Percentiles rank a stretch among this genome's conserved stretches.
phyloP scores from a whole-genome alignment of 768 basidiomycete species.

The Mycena albidolilacea region DNA sequence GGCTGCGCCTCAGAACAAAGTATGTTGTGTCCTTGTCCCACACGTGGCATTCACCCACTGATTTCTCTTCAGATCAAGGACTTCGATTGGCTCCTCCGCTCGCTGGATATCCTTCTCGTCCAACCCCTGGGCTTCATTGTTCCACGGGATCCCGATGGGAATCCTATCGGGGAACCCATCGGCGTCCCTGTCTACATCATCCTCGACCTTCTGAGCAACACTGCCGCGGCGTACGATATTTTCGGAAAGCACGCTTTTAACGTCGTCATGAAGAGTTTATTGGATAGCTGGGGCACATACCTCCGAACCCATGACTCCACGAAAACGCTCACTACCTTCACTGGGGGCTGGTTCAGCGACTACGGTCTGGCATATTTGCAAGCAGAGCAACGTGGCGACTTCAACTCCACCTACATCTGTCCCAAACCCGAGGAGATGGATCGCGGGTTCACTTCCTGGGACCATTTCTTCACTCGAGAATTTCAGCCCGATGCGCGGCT shows the following conservation, averaged over 20 bases:
- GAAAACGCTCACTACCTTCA: background rate
- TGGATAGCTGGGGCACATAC: slow-evolving; percentile 3
- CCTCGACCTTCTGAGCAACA: slow-evolving; percentile 8
- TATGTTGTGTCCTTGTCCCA: background rate
- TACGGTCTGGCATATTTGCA: no score
- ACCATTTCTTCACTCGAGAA: no score
- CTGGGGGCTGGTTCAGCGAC: slow-evolving; percentile 12
- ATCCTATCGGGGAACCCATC: background rate
- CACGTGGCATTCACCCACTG: background rate
- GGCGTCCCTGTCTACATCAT: background rate
- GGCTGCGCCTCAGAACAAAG: background rate
- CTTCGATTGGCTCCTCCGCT: slow-evolving; percentile 9
- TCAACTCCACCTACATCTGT: slow-evolving; percentile 11
- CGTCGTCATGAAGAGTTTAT: background rate
- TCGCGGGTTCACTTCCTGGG: slow-evolving; percentile 54
- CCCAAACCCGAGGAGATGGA: slow-evolving; percentile 36
- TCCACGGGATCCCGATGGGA: no score
- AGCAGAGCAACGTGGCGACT: background rate
- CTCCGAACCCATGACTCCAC: background rate
- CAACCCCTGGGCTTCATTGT: slow-evolving; percentile 9
- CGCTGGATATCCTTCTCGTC: slow-evolving; percentile 3
- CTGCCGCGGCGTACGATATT: slow-evolving; percentile 11
- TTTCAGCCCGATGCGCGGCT: no score
- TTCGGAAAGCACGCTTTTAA: slow-evolving; percentile 8
- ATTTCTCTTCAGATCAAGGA: background rate